A percentile compares a stretch with the other conserved stretches of the same genome.
phyloP scores from a whole-genome alignment of 345 rosid genomes.

The Citrus mangshanensis region DNA sequence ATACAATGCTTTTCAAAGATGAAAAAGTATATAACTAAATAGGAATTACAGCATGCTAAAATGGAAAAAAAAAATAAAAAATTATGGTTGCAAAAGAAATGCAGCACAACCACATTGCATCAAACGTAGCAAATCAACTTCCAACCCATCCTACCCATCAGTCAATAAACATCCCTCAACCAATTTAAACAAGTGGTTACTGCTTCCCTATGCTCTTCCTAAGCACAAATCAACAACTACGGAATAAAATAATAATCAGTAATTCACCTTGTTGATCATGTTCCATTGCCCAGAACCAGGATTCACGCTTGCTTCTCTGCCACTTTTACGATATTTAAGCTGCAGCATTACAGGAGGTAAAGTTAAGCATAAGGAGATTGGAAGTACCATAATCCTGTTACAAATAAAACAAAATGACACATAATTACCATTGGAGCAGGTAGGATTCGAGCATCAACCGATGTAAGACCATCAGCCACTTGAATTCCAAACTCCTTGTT shows the following conservation, averaged over 20 bases:
- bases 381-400: background rate
- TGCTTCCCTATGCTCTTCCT: background rate
- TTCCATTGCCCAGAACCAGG: slow-evolving; percentile 78
- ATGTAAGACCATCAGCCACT: slow-evolving; percentile 32
- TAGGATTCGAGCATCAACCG: slow-evolving; percentile 61
- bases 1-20: background rate
- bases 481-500: slow-evolving; percentile 54
- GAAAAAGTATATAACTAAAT: background rate
- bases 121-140: background rate
- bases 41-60: background rate
- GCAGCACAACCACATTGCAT: background rate
- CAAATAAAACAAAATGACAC: background rate
- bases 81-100: background rate
- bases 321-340: slow-evolving; percentile 64
- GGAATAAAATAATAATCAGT: background rate
- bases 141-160: background rate
- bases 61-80: too few species aligned
- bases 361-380: background rate
- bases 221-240: background rate
- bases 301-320: slow-evolving; percentile 40
- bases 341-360: slow-evolving; percentile 18
- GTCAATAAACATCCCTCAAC: background rate
- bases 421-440: slow-evolving; percentile 56
- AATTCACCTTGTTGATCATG: slow-evolving; percentile 63
- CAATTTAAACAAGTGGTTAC: background rate